Base-by-base conservation (phyloP, 202 grass and related monocot genomes). In the Setaria italica region DNA sequence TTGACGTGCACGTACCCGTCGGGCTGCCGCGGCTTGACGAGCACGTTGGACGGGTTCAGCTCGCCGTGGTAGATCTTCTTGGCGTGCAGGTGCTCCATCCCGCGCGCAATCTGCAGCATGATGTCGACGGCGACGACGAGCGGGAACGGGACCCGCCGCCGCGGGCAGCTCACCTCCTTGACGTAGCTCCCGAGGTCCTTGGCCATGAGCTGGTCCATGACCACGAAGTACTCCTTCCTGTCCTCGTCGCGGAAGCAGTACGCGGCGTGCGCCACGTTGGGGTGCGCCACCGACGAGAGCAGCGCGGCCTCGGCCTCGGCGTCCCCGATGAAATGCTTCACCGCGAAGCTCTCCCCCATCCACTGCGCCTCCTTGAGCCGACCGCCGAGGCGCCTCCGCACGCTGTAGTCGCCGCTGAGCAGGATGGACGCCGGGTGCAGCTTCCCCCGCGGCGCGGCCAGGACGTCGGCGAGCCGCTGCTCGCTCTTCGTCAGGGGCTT, bases 41-140 rank as follows among this genome's bases (percentile, higher is more conserved):
- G 82, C 82, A 98, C 81, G 35, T 95, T 95, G n/a, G 85, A 88
- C 10, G 91, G 95, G 76, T 86, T 98, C 30, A 98, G 84, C 55
- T 92, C 87, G 53, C 93, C 95, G 39, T 98, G 95, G 78, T 71
- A 92, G 17, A 98, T 89, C 20, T 89, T 89, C 19, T 87, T 90
- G 11, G 89, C 72, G 74, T 98, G 95, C 29, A 95, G 87, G 75
- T 95, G 86, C 81, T 95, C 91, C 95, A 98, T 95, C 63, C 93
- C 95, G 21, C 91, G 88, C 2, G 93, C 91, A 47, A 98, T 92
- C 87, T 98, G 95, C 69, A 98, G 89, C 93, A 95, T 98, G 70
- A 92, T 84, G 77, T 98, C 93, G 12, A 93, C 91, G 4, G 95
- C 77, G 39, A 95, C 93, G 48, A 89, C 62, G 33, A 92, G 81